phyloP scores from a whole-genome alignment of 331 rosid species.

The Ulmus americana region DNA sequence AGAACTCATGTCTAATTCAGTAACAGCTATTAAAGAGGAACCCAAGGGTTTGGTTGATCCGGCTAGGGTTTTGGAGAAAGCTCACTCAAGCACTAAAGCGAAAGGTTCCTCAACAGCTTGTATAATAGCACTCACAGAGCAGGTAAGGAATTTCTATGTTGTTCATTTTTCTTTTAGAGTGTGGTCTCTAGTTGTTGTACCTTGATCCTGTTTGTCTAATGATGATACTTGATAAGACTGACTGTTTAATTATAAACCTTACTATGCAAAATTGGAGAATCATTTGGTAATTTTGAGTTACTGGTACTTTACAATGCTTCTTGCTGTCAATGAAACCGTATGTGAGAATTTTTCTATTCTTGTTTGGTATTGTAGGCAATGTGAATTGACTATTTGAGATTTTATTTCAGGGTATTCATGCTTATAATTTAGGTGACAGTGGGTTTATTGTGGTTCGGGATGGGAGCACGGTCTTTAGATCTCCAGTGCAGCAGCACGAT shows the following conservation, averaged over 20 bases:
- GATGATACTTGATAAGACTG: too few relatives aligned
- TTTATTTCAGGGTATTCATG: conserved; percentile 60
- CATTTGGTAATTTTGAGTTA: background rate
- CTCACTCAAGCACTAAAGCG: conserved; percentile 85
- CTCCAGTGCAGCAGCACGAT: conserved; percentile 93
- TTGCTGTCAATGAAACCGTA: background rate
- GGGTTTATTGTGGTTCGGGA: conserved; percentile 91
- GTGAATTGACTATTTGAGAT: conserved; percentile 8
- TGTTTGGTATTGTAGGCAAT: background rate
- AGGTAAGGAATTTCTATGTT: conserved; percentile 39
- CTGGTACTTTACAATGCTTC: background rate
- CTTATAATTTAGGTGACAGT: conserved; percentile 87
- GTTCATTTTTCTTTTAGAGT: conserved; percentile 7
- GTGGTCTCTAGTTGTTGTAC: too few relatives aligned
- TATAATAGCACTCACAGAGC: conserved; percentile 84
- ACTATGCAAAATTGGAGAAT: background rate
- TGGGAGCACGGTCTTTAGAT: conserved; percentile 73
- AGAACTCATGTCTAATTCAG: conserved; percentile 91
- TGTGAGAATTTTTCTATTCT: background rate
- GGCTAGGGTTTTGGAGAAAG: conserved; percentile 88
- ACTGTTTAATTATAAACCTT: too few relatives aligned
- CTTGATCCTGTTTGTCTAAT: too few relatives aligned
- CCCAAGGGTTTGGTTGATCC: conserved; percentile 95
- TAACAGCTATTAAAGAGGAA: conserved; percentile 73
- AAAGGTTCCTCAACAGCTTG: conserved; percentile 96